Evolutionary conservation across 1,284 basidiomycete genomes (phyloP), one percentile per base, ranked within the genome.

Genomic region (Cutaneotrichosporon arboriforme): DNA sequence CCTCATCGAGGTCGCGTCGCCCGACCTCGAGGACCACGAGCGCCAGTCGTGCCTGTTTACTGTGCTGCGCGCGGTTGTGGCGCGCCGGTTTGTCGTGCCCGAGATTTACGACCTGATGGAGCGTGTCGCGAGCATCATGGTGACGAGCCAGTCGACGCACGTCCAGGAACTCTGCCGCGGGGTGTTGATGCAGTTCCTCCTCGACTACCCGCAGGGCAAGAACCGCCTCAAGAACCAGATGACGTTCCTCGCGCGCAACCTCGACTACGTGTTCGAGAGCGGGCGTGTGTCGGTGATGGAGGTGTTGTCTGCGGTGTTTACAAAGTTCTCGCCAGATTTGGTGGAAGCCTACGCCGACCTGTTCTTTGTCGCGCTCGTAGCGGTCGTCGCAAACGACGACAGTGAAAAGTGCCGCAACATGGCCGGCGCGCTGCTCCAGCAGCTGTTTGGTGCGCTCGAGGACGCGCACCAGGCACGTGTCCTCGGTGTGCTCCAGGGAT

Each of bases 41-140:
- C 84, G 90, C 8, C 96, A 98, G 74, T 81, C 81, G 2, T 81
- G 89, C 13, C 85, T 93, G 13, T 98, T 99, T 72, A 80, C 87
- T 0, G 82, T 98, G 62, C 82, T 99, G 15, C 85, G 91, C n/a
- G 88, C 92, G 10, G 90, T 98, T 62, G 85, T 98, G 17, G 79
- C 86, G 4, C 84, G 93, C 31, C 88, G 88, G 65, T 89, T 98
- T 59, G 86, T 97, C 40, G 90, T 96, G 1, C 89, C 90, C 1
- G 96, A 98, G 74, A 86, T 99, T 48, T 98, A 99, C 78, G 93
- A 98, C 71, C 77, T 96, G 38, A 97, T 98, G 93, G 89, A 91
- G 60, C 86, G 86, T 59, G 85, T 98, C n/a, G 85, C 90, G 2
- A 86, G 91, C 66, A 84, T 97, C 66, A 86, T 97, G 80, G 90